phyloP scores from a whole-genome alignment of 257 asterid species.

The Osmanthus fragrans region DNA sequence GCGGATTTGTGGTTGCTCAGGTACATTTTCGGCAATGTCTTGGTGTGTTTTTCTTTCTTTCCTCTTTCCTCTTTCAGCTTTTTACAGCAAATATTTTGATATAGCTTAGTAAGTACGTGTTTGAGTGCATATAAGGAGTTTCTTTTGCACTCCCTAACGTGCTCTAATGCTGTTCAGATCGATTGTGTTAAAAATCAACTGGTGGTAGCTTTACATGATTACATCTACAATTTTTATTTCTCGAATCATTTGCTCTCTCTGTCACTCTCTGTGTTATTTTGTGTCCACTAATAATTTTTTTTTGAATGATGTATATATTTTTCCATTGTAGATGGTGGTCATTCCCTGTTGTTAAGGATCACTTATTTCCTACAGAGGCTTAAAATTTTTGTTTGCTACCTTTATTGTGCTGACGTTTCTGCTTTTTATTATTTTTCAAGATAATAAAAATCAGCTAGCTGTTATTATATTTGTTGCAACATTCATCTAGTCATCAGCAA shows the following conservation, averaged over 20 bases:
- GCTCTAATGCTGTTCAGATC: constrained; percentile 11
- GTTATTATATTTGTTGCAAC: neutral
- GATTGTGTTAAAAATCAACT: constrained; percentile 10
- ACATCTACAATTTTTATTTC: neutral
- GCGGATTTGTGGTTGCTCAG: constrained; percentile 94
- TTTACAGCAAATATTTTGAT: constrained; percentile 8
- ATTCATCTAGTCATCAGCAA: constrained; percentile 6
- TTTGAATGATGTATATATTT: neutral
- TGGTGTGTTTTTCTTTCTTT: constrained; percentile 5
- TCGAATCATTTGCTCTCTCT: constrained; percentile 8
- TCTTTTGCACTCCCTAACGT: neutral
- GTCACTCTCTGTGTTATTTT: constrained; percentile 3
- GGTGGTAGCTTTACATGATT: neutral
- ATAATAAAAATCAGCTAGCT: neutral
- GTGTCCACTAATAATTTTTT: neutral
- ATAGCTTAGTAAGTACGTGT: constrained; percentile 12
- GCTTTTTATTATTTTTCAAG: neutral
- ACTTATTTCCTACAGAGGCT: neutral
- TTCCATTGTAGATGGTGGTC: neutral
- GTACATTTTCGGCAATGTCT: constrained; percentile 33
- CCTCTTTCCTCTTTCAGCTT: neutral
- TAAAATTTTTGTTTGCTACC: constrained; percentile 1
- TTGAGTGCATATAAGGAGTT: neutral
- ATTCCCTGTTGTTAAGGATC: constrained; percentile 4
- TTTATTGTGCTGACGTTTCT: constrained; percentile 8